Evolutionary conservation across 176 grass and related monocot genomes (phyloP).

Genomic region (Otatea glauca): DNA sequence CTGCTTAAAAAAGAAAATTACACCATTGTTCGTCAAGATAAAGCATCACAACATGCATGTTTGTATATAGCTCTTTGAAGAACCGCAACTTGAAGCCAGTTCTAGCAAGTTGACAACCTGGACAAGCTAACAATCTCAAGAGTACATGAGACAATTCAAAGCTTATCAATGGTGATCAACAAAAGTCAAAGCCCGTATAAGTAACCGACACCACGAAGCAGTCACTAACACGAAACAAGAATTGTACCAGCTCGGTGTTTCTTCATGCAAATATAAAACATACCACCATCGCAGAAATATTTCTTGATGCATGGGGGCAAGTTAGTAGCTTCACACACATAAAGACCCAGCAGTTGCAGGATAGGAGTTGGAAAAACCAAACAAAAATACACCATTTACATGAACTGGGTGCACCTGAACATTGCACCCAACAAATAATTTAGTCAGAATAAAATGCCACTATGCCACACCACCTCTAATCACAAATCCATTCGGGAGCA

Average conservation of each 20-base stretch:
- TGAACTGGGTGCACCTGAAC: constrained; percentile 31
- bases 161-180: neutral
- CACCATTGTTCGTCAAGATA: neutral
- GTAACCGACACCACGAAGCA: neutral
- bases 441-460: constrained; percentile 36
- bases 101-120: neutral
- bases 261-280: neutral
- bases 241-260: neutral
- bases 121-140: neutral
- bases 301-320: neutral
- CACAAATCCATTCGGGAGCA: constrained; percentile 49
- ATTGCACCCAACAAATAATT: constrained; percentile 50
- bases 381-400: constrained; percentile 44
- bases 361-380: constrained; percentile 18
- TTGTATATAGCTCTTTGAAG: neutral
- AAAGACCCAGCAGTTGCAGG: constrained; percentile 16
- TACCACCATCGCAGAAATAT: neutral
- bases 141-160: no score
- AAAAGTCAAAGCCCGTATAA: neutral
- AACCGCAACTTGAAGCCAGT: neutral
- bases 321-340: neutral
- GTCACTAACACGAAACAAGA: neutral
- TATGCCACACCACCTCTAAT: constrained; percentile 45
- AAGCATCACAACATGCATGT: neutral
- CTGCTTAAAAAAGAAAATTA: neutral